Percentiles rank a stretch among this genome's conserved stretches.
Evolutionary conservation across 2,329 filamentous ascomycete species (phyloP).

Genomic region (Setomelanomma holmii): DNA sequence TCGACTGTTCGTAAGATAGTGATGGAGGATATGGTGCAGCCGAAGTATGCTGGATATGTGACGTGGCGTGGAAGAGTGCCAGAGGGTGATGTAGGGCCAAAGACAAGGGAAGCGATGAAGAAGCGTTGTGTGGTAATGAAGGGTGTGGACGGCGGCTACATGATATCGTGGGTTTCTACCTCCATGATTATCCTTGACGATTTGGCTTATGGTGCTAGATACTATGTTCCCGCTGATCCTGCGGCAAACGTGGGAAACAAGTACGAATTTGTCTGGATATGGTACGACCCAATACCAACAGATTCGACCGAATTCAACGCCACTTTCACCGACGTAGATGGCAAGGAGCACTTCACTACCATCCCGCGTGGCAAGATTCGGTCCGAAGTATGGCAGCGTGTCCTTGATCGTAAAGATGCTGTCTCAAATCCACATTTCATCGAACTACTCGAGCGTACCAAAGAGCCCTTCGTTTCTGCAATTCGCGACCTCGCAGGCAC

Average conservation of each 20-base stretch:
- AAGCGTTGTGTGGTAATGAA: slow-evolving; percentile 1
- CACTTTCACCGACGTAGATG: slow-evolving; percentile 50
- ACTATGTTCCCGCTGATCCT: slow-evolving; percentile 33
- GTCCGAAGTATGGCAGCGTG: slow-evolving; percentile 43
- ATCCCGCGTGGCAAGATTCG: slow-evolving; percentile 47
- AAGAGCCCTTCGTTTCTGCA: slow-evolving; percentile 52
- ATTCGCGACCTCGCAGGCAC: slow-evolving; percentile 43
- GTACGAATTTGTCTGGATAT: slow-evolving; percentile 50
- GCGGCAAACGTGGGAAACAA: neutral
- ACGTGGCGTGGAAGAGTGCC: slow-evolving; percentile 12
- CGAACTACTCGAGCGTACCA: slow-evolving; percentile 45
- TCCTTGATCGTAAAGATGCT: slow-evolving; percentile 26
- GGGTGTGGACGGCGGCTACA: slow-evolving; percentile 5
- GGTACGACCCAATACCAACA: slow-evolving; percentile 49
- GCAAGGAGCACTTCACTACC: slow-evolving; percentile 45
- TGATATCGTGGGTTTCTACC: slow-evolving; percentile 1
- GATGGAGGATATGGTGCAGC: neutral
- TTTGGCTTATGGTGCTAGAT: neutral
- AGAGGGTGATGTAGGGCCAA: neutral
- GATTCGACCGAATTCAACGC: slow-evolving; percentile 18
- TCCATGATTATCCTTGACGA: neutral
- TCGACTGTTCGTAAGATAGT: slow-evolving; percentile 4
- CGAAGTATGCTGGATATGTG: slow-evolving; percentile 11
- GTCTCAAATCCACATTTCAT: slow-evolving; percentile 44
- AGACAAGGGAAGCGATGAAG: slow-evolving; percentile 8